Conservation (phyloP, 768 basidiomycete genomes). For the Gloeopeniophorella convolvens region DNA sequence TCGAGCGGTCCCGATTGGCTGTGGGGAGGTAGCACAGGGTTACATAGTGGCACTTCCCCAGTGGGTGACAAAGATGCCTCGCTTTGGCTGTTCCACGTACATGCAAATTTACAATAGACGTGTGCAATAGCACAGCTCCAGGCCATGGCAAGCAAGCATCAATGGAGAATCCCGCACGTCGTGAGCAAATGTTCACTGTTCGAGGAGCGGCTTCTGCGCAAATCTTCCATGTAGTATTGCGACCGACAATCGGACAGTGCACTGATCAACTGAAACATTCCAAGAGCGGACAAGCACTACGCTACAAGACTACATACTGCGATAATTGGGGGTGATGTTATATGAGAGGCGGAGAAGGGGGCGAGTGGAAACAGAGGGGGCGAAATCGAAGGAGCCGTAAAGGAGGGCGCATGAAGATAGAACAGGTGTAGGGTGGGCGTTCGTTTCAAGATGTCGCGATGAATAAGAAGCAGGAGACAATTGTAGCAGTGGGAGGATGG, state of each 20-base stretch:
- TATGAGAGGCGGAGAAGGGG: slow-evolving; percentile 16
- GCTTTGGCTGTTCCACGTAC: too few species aligned
- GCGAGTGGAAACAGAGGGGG: background rate
- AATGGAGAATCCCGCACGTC: slow-evolving; percentile 5
- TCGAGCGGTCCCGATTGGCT: too few species aligned
- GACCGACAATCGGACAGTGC: background rate
- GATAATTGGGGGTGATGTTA: slow-evolving; percentile 19
- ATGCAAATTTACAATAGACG: too few species aligned
- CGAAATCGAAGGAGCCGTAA: slow-evolving; percentile 20
- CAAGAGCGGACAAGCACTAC: slow-evolving; percentile 24
- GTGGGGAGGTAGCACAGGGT: too few species aligned
- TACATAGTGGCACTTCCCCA: too few species aligned
- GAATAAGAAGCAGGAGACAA: slow-evolving; percentile 23
- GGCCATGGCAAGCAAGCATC: too few species aligned
- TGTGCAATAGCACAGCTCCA: too few species aligned
- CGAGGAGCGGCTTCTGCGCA: too few species aligned
- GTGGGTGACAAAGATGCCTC: too few species aligned
- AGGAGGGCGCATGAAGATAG: slow-evolving; percentile 18
- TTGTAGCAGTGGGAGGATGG: slow-evolving; percentile 1
- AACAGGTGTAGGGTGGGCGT: slow-evolving; percentile 1
- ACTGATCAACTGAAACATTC: slow-evolving; percentile 13
- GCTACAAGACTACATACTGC: slow-evolving; percentile 31
- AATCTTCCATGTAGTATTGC: too few species aligned
- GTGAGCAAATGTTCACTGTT: too few species aligned
- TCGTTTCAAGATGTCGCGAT: slow-evolving; percentile 21